Conservation (phyloP, 345 rosid genomes). For the Diplotaxis tenuifolia region DNA sequence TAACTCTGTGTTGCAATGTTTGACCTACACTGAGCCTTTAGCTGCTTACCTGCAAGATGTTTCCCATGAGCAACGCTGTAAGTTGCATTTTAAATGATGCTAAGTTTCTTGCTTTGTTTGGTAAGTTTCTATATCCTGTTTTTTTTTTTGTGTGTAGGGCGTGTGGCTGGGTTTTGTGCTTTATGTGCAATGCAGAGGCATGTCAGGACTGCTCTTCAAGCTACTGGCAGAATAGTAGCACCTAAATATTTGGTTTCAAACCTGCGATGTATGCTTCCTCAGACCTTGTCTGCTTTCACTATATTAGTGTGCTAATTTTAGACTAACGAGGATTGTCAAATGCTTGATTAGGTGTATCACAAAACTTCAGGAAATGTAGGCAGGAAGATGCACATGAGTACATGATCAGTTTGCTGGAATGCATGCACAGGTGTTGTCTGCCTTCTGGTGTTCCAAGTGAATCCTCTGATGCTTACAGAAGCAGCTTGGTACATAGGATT, state of each 20-base stretch:
- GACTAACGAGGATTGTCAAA: constrained; percentile 38
- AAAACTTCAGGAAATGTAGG: constrained; percentile 70
- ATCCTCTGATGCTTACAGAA: constrained; percentile 86
- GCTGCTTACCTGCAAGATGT: constrained; percentile 87
- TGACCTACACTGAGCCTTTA: constrained; percentile 92
- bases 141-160: constrained; percentile 57
- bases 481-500: constrained; percentile 90
- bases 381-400: constrained; percentile 98
- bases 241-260: constrained; percentile 89
- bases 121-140: background rate
- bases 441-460: constrained; percentile 92
- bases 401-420: constrained; percentile 93
- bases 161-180: constrained; percentile 88
- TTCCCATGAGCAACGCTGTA: constrained; percentile 73
- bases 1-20: constrained; percentile 90
- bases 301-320: background rate
- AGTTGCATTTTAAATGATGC: constrained; percentile 38
- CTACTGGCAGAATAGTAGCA: constrained; percentile 67
- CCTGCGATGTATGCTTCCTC: constrained; percentile 75
- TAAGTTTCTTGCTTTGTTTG: background rate
- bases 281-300: constrained; percentile 6
- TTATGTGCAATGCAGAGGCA: constrained; percentile 96
- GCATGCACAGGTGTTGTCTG: constrained; percentile 96
- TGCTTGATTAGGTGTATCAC: constrained; percentile 70
- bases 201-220: constrained; percentile 73